Conservation (phyloP, 441 rosid genomes). For the Theobroma grandiflorum region DNA sequence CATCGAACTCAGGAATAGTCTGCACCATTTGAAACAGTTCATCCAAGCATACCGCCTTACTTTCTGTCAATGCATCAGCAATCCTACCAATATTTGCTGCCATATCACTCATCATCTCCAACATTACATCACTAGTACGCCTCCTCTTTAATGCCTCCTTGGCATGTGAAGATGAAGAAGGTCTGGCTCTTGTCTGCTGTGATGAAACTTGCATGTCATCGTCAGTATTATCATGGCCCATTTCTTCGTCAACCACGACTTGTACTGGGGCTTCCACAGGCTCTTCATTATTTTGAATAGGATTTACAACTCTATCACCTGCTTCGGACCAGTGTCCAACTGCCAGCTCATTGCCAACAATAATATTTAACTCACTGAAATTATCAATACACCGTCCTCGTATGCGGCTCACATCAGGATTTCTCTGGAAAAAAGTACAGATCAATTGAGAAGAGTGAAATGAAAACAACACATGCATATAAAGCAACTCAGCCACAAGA, state of each 20-base stretch:
- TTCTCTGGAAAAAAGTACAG: slow-evolving; percentile 21
- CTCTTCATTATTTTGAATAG: neutral
- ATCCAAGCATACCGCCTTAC: slow-evolving; percentile 24
- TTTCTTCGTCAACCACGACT: slow-evolving; percentile 19
- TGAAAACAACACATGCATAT: neutral
- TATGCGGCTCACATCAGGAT: slow-evolving; percentile 16
- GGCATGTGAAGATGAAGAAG: slow-evolving; percentile 21
- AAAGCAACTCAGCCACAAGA: neutral
- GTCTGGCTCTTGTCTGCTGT: slow-evolving; percentile 27
- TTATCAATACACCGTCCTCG: slow-evolving; percentile 22
- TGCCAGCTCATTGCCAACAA: slow-evolving; percentile 22
- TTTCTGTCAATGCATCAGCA: slow-evolving; percentile 28
- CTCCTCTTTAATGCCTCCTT: slow-evolving; percentile 24
- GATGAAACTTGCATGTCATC: slow-evolving; percentile 17
- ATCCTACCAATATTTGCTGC: slow-evolving; percentile 27
- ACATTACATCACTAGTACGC: slow-evolving; percentile 12
- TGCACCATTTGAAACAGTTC: slow-evolving; percentile 28
- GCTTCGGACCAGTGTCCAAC: neutral
- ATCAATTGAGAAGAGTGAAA: neutral
- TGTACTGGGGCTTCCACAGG: slow-evolving; percentile 1
- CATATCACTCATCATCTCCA: slow-evolving; percentile 25
- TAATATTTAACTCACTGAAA: slow-evolving; percentile 17
- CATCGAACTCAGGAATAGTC: slow-evolving; percentile 28
- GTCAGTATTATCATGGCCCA: neutral
- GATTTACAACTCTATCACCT: neutral